Conservation (phyloP, 208 protist species). For the Crithidia brevicula region DNA sequence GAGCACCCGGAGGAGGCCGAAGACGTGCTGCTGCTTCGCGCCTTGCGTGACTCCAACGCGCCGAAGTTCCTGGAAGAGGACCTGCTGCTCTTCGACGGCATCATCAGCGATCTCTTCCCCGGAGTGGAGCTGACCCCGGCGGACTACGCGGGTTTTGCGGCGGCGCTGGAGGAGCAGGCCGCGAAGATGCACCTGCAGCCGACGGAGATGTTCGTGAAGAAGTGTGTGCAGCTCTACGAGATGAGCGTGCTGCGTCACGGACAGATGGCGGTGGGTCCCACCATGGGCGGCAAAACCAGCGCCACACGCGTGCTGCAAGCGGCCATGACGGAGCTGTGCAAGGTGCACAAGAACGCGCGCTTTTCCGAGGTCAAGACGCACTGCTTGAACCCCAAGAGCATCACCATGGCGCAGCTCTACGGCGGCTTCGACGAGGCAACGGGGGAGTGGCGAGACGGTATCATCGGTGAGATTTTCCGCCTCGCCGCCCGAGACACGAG, state of each 20-base stretch:
- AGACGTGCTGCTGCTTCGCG: conserved; percentile 94
- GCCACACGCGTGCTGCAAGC: conserved; percentile 83
- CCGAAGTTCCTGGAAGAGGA: conserved; percentile 98
- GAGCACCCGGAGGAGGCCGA: conserved; percentile 93
- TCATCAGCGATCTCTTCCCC: conserved; percentile 98
- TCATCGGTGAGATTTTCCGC: conserved; percentile 95
- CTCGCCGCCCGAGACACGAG: conserved; percentile 84
- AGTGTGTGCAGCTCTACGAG: conserved; percentile 98
- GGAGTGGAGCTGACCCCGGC: conserved; percentile 86
- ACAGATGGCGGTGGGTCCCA: conserved; percentile 97
- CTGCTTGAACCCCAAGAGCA: conserved; percentile 96
- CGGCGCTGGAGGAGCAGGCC: conserved; percentile 71
- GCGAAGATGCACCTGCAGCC: conserved; percentile 89
- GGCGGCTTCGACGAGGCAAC: conserved; percentile 96
- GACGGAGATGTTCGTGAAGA: conserved; percentile 95
- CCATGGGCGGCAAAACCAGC: conserved; percentile 96
- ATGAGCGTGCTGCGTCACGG: conserved; percentile 98
- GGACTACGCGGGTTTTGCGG: conserved; percentile 94
- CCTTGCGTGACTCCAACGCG: conserved; percentile 96
- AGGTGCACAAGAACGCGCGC: conserved; percentile 67
- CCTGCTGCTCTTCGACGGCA: conserved; percentile 95
- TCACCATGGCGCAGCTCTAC: conserved; percentile 98
- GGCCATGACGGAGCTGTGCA: conserved; percentile 85
- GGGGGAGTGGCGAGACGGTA: conserved; percentile 97
- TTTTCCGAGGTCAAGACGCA: conserved; percentile 90